Conservation (phyloP, 2,329 filamentous ascomycete genomes). For the Periconia digitata region DNA sequence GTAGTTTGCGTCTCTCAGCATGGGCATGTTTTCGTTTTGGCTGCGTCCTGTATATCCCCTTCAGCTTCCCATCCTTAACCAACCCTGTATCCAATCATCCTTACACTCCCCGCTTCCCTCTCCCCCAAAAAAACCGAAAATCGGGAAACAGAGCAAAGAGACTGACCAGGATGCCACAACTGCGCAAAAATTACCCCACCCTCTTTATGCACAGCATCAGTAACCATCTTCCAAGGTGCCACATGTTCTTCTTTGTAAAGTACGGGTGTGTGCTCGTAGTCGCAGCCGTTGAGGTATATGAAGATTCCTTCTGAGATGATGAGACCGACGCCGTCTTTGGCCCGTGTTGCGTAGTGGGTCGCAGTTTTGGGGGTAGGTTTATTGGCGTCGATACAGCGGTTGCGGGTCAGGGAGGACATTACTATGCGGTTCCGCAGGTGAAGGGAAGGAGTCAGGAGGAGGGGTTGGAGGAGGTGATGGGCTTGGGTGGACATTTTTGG, state of each 20-base stretch:
- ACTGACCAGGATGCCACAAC: slow-evolving; percentile 24
- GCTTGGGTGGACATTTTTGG: background rate
- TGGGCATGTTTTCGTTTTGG: slow-evolving; percentile 25
- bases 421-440: slow-evolving; percentile 16
- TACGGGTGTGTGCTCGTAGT: slow-evolving; percentile 22
- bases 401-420: slow-evolving; percentile 31
- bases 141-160: too few species aligned
- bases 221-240: slow-evolving; percentile 20
- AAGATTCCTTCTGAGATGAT: slow-evolving; percentile 25
- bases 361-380: slow-evolving; percentile 16
- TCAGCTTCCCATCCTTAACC: background rate
- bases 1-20: slow-evolving; percentile 15
- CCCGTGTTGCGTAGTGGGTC: slow-evolving; percentile 21
- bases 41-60: slow-evolving; percentile 9
- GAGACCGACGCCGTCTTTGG: slow-evolving; percentile 19
- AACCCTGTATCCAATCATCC: too few species aligned
- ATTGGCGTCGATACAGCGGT: slow-evolving; percentile 21
- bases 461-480: background rate
- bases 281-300: slow-evolving; percentile 18
- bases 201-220: slow-evolving; percentile 20
- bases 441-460: background rate
- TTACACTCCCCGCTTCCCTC: too few species aligned
- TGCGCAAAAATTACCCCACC: slow-evolving; percentile 24
- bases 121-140: too few species aligned
- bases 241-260: slow-evolving; percentile 20